Percentiles rank a stretch among this genome's conserved stretches.
Conservation (phyloP, 345 rosid genomes). For the Fremontodendron californicum region DNA sequence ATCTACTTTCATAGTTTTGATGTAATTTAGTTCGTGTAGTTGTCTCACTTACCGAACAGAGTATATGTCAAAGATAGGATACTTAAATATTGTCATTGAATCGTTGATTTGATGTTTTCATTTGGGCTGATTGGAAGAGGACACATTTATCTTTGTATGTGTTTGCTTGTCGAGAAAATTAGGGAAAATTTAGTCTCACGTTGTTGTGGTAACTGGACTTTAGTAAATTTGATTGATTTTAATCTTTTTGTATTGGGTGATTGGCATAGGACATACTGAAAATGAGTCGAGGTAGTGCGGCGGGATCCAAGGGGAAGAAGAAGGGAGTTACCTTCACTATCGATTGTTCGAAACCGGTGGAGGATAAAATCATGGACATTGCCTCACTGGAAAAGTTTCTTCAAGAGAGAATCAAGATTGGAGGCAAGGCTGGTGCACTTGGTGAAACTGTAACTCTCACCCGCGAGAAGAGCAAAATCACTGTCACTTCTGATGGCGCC, state of each 20-base stretch:
- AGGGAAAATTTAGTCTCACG: neutral
- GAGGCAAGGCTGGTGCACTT: neutral
- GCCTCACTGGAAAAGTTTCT: neutral
- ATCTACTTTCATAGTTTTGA: neutral
- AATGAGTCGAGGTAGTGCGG: neutral
- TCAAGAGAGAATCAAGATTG: neutral
- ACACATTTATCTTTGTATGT: neutral
- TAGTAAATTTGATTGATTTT: neutral
- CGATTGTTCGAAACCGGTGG: neutral
- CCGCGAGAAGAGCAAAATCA: constrained; percentile 54
- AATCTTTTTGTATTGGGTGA: neutral
- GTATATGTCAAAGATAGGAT: neutral
- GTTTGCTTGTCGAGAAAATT: neutral
- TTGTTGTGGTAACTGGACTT: neutral
- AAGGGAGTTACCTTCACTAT: neutral
- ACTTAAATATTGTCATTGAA: neutral
- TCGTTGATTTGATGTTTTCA: neutral
- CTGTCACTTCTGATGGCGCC: constrained; percentile 46
- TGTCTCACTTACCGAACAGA: neutral
- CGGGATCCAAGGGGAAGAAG: neutral
- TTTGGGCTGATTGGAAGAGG: neutral
- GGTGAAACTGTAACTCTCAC: constrained; percentile 33
- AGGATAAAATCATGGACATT: constrained; percentile 1
- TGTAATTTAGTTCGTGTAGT: neutral
- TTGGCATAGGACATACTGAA: constrained; percentile 1